Percentiles rank a stretch among this genome's conserved stretches.
Conservation (phyloP, 768 basidiomycete genomes). For the Baorangia bicolor region DNA sequence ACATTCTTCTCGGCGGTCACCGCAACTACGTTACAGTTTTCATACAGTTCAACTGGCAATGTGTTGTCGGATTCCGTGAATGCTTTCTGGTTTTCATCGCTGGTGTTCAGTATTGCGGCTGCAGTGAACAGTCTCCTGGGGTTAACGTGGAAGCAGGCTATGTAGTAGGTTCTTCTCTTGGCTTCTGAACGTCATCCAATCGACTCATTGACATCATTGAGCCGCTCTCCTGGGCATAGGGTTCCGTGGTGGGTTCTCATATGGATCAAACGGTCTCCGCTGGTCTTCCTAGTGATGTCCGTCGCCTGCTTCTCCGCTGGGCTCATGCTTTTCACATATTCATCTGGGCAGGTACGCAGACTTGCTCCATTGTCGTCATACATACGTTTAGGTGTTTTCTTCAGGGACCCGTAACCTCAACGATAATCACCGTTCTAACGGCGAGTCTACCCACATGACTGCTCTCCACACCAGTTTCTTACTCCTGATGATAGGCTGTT, state of each 20-base stretch:
- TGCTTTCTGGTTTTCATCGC: constrained; percentile 53
- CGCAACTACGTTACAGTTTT: constrained; percentile 50
- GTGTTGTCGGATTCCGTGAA: constrained; percentile 45
- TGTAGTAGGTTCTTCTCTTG: constrained; percentile 44
- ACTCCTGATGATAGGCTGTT: constrained; percentile 27
- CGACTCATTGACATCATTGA: constrained; percentile 26
- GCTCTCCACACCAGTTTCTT: constrained; percentile 1
- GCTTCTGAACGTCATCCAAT: constrained; percentile 6
- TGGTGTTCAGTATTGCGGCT: constrained; percentile 54
- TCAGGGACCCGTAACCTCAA: constrained; percentile 60
- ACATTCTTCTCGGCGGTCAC: constrained; percentile 58
- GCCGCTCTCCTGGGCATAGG: constrained; percentile 53
- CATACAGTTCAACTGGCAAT: constrained; percentile 35
- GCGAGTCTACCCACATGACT: constrained; percentile 18
- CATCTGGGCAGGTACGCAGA: constrained; percentile 59
- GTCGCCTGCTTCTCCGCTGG: constrained; percentile 82
- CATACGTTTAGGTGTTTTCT: constrained; percentile 11
- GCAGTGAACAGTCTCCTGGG: constrained; percentile 54
- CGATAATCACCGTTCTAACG: constrained; percentile 75
- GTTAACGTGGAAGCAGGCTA: constrained; percentile 55
- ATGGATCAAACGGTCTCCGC: constrained; percentile 83
- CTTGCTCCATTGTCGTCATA: constrained; percentile 22
- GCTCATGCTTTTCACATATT: constrained; percentile 73
- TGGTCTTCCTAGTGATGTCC: constrained; percentile 81
- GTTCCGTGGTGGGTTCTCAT: constrained; percentile 65